phyloP scores from a whole-genome alignment of 495 filamentous ascomycete genomes.

The Penicillium simplicissimum region DNA sequence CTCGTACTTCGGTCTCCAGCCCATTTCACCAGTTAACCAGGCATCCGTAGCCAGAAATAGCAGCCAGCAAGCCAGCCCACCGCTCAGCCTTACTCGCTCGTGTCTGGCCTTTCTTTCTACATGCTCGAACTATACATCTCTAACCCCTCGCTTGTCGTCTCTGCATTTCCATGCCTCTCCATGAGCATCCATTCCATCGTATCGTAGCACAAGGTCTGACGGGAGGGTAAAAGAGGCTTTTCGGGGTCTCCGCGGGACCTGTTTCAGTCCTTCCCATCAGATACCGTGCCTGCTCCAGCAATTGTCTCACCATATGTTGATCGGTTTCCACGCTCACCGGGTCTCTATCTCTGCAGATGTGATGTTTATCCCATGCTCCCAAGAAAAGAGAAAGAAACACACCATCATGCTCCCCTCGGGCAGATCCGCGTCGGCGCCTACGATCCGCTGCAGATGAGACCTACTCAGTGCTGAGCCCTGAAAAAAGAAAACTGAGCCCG shows the following conservation, averaged over 20 bases:
- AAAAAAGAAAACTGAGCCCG: neutral
- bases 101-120: neutral
- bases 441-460: constrained; percentile 1
- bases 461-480: neutral
- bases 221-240: neutral
- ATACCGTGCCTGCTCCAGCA: neutral
- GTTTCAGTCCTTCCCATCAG: constrained; percentile 4
- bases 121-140: neutral
- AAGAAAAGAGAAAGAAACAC: too few relatives aligned
- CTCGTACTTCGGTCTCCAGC: neutral
- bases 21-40: neutral
- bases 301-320: constrained; percentile 22
- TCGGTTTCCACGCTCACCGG: constrained; percentile 3
- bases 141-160: neutral
- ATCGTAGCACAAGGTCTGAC: neutral
- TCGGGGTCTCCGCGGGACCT: neutral
- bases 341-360: neutral
- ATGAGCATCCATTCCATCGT: neutral
- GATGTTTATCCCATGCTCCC: neutral
- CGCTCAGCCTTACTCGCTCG: neutral
- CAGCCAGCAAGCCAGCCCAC: neutral
- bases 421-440: neutral
- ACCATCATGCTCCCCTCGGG: too few relatives aligned
- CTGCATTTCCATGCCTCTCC: neutral
- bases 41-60: neutral